Conservation (phyloP, 805 yeast genomes). For the Huiozyma naganishii region DNA sequence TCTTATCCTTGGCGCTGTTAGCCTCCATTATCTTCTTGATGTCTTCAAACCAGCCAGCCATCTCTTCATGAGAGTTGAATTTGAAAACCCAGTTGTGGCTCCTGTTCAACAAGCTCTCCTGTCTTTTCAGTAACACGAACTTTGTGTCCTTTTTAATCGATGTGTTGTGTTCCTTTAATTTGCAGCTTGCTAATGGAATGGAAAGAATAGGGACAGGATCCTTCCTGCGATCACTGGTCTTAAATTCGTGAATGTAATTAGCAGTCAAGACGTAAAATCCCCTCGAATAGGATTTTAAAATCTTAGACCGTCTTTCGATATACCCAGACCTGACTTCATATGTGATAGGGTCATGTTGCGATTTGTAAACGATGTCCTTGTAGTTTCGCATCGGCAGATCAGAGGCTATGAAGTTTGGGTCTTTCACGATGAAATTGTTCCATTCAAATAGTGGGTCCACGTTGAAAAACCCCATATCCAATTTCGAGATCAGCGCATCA, state of each 20-base stretch:
- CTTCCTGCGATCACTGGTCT: conserved; percentile 64
- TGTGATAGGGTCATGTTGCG: conserved; percentile 59
- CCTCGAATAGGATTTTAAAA: conserved; percentile 75
- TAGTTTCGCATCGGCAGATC: conserved; percentile 48
- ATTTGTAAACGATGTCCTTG: conserved; percentile 52
- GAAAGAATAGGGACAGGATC: conserved; percentile 79
- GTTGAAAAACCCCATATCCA: conserved; percentile 58
- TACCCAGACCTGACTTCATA: conserved; percentile 61
- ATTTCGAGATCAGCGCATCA: conserved; percentile 49
- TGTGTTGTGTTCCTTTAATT: conserved; percentile 43
- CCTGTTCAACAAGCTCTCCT: conserved; percentile 59
- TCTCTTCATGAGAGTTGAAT: conserved; percentile 64
- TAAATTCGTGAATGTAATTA: conserved; percentile 80
- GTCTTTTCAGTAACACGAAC: conserved; percentile 67
- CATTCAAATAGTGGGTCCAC: conserved; percentile 78
- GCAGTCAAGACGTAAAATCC: conserved; percentile 90
- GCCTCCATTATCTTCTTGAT: conserved; percentile 54
- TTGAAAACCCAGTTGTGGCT: conserved; percentile 89
- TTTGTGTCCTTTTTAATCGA: conserved; percentile 38
- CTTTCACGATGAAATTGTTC: conserved; percentile 68
- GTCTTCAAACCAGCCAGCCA: conserved; percentile 79
- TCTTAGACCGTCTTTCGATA: conserved; percentile 83
- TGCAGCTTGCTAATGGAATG: conserved; percentile 63
- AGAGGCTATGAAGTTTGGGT: conserved; percentile 57
- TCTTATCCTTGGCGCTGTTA: conserved; percentile 46